Conservation (phyloP, 495 filamentous ascomycete species). For the Hypomontagnella monticulosa region DNA sequence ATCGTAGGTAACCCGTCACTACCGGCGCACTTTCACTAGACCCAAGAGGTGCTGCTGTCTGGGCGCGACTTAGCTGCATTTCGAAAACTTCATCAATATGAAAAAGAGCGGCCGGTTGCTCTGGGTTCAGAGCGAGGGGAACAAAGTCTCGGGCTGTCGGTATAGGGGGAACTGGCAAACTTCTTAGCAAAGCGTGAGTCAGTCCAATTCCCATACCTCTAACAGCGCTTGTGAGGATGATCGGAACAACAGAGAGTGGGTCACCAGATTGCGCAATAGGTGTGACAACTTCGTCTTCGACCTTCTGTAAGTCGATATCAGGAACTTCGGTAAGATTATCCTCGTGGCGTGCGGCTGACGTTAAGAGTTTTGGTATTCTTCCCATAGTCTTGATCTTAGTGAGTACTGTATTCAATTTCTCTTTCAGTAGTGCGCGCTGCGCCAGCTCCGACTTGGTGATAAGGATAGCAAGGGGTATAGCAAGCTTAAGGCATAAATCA, state of each 20-base stretch:
- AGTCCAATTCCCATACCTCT: constrained; percentile 83
- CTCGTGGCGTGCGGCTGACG: constrained; percentile 52
- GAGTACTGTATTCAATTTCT: constrained; percentile 76
- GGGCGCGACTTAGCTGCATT: constrained; percentile 60
- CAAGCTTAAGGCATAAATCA: constrained; percentile 83
- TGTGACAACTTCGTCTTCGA: constrained; percentile 58
- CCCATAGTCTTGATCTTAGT: constrained; percentile 78
- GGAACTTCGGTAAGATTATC: constrained; percentile 50
- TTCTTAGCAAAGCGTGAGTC: constrained; percentile 81
- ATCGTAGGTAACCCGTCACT: constrained; percentile 82
- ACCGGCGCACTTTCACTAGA: constrained; percentile 62
- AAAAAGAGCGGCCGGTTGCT: constrained; percentile 70
- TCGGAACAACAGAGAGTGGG: constrained; percentile 72
- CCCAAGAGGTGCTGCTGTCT: constrained; percentile 59
- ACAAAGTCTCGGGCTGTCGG: constrained; percentile 59
- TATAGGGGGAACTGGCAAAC: constrained; percentile 73
- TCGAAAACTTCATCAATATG: constrained; percentile 84
- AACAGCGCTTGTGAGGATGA: constrained; percentile 87
- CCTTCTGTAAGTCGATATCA: constrained; percentile 59
- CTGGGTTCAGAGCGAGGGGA: constrained; percentile 55
- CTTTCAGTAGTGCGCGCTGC: constrained; percentile 71
- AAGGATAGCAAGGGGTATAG: constrained; percentile 76
- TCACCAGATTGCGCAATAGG: constrained; percentile 57
- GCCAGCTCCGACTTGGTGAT: constrained; percentile 94
- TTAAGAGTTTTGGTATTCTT: constrained; percentile 75